Conservation (phyloP, 1,284 basidiomycete species). For the Moesziomyces globuligerus region DNA sequence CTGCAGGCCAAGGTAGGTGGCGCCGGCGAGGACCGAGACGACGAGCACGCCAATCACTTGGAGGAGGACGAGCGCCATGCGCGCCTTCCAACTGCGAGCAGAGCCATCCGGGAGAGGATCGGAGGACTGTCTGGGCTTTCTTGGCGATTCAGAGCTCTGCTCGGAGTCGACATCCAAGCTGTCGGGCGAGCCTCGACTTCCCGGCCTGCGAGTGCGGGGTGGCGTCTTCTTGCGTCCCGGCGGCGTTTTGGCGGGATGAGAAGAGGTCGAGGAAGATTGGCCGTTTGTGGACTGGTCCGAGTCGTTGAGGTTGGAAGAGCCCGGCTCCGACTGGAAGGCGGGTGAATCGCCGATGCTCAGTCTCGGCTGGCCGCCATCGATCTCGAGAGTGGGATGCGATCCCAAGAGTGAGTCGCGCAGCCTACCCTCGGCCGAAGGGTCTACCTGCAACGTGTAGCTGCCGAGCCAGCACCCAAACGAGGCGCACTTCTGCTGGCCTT, state of each 20-base stretch:
- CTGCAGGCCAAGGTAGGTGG: constrained; percentile 50
- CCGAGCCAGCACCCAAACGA: constrained; percentile 60
- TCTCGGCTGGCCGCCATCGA: constrained; percentile 28
- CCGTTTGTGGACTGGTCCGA: constrained; percentile 4
- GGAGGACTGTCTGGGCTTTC: constrained; percentile 9
- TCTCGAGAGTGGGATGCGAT: constrained; percentile 37
- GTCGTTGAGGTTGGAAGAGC: constrained; percentile 4
- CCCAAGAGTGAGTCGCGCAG: constrained; percentile 33
- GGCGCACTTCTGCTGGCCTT: constrained; percentile 40
- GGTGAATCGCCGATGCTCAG: constrained; percentile 39
- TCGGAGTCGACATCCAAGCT: constrained; percentile 8
- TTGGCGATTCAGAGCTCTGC: background rate
- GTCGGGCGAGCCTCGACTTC: constrained; percentile 7
- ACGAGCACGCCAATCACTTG: constrained; percentile 48
- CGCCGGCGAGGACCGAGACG: constrained; percentile 41
- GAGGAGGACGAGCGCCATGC: constrained; percentile 28
- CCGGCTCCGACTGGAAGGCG: constrained; percentile 14
- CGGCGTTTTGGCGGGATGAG: constrained; percentile 10
- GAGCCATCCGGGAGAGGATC: constrained; percentile 1
- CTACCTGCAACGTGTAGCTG: constrained; percentile 46
- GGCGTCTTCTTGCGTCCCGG: constrained; percentile 6
- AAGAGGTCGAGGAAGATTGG: constrained; percentile 21
- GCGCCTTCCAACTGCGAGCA: constrained; percentile 31
- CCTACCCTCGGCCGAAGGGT: constrained; percentile 33
- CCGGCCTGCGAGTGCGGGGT: constrained; percentile 14